A percentile compares a stretch with the other conserved stretches of the same genome.
Conservation (phyloP, 805 yeast genomes). For the Metschnikowia bowlesiae region DNA sequence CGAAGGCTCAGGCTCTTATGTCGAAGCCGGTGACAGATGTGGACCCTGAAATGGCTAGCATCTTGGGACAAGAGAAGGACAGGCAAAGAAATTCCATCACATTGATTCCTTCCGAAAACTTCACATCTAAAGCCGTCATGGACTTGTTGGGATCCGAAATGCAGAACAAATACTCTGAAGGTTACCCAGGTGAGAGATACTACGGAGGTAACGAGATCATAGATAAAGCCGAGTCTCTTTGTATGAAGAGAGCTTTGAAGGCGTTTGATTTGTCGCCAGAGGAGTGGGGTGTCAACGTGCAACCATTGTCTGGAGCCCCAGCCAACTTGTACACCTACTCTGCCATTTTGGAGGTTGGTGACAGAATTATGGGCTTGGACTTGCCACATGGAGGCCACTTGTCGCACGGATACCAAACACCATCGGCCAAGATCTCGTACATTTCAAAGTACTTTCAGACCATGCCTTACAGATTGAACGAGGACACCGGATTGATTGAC, state of each 20-base stretch:
- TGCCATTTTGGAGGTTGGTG: constrained; percentile 83
- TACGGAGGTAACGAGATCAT: constrained; percentile 97
- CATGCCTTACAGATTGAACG: constrained; percentile 92
- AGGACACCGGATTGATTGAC: constrained; percentile 85
- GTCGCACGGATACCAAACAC: constrained; percentile 95
- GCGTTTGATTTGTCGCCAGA: constrained; percentile 73
- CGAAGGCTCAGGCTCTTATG: constrained; percentile 60
- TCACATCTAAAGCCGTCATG: constrained; percentile 92
- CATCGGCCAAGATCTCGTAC: constrained; percentile 81
- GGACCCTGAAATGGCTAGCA: constrained; percentile 82
- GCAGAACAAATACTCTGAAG: constrained; percentile 98
- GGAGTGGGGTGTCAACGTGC: constrained; percentile 97
- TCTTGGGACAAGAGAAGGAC: constrained; percentile 68
- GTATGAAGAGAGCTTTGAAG: constrained; percentile 87
- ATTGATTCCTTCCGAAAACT: constrained; percentile 92
- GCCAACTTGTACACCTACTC: constrained; percentile 92
- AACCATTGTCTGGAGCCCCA: constrained; percentile 92
- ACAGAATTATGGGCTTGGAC: constrained; percentile 94
- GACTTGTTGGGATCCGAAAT: constrained; percentile 92
- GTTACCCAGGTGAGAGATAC: constrained; percentile 96
- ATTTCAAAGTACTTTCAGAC: constrained; percentile 94
- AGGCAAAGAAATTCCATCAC: constrained; percentile 92
- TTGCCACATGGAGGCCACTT: constrained; percentile 98
- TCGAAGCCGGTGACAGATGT: constrained; percentile 58
- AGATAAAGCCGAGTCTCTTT: constrained; percentile 82